phyloP scores from a whole-genome alignment of 495 filamentous ascomycete species.

The Choiromyces venosus region DNA sequence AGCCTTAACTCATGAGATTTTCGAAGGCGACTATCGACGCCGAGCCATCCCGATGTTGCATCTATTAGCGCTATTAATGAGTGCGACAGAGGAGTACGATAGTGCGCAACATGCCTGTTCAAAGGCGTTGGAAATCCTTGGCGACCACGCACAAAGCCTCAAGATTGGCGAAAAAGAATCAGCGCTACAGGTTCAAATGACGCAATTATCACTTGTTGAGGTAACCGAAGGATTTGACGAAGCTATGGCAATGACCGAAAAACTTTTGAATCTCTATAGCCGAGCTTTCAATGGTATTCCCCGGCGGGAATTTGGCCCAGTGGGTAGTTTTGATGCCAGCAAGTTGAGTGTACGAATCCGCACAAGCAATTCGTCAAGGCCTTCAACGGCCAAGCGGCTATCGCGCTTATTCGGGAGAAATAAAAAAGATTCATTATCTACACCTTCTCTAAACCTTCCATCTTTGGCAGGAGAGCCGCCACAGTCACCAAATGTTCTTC shows the following conservation, averaged over 20 bases:
- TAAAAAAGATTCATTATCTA: neutral
- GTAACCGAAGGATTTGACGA: conserved; percentile 71
- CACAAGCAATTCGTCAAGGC: neutral
- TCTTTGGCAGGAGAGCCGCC: neutral
- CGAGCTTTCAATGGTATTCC: conserved; percentile 57
- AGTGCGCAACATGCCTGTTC: conserved; percentile 75
- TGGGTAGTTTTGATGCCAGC: conserved; percentile 21
- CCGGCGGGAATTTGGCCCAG: conserved; percentile 12
- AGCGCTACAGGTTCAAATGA: conserved; percentile 89
- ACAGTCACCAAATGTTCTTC: neutral
- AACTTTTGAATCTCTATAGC: conserved; percentile 74
- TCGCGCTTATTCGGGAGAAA: conserved; percentile 10
- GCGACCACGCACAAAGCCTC: conserved; percentile 15
- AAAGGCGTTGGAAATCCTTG: conserved; percentile 75
- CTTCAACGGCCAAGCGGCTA: conserved; percentile 24
- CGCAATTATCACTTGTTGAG: conserved; percentile 78
- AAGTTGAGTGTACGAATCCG: neutral
- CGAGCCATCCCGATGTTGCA: conserved; percentile 69
- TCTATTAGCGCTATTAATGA: conserved; percentile 75
- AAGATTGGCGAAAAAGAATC: conserved; percentile 59
- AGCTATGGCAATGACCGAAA: conserved; percentile 75
- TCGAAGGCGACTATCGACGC: conserved; percentile 47
- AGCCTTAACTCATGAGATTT: conserved; percentile 35
- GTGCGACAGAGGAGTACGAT: conserved; percentile 75
- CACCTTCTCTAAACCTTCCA: neutral